These are phyloP conservation scores for Pterocarpus macrocarpus DNA, from an alignment of 306 rosid species.

Conservation along the genomic window DNA sequence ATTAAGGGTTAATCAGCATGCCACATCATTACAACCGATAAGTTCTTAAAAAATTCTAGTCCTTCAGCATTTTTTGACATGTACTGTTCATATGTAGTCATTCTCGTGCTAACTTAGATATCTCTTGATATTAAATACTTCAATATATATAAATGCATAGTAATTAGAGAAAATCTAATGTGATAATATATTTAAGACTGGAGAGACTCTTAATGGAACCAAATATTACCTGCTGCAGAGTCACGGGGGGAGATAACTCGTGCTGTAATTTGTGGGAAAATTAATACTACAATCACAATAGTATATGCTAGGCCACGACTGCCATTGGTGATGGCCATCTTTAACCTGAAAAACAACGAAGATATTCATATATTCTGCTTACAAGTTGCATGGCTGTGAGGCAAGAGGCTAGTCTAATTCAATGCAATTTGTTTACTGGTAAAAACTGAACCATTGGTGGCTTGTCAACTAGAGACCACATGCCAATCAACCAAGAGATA, in stretches of 20 bases:
- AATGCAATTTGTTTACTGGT: background rate
- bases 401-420: background rate
- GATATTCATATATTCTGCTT: background rate
- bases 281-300: conserved; percentile 44
- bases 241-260: conserved; percentile 12
- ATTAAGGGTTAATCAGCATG: no score
- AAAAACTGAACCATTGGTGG: background rate
- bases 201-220: background rate
- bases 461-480: background rate
- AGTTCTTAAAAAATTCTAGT: no score
- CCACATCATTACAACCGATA: no score
- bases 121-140: background rate
- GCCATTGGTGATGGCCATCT: conserved; percentile 50
- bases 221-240: conserved; percentile 43
- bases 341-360: conserved; percentile 42
- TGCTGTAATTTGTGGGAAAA: conserved; percentile 49
- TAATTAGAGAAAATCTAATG: background rate
- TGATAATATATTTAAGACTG: background rate
- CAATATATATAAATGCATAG: background rate
- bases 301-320: conserved; percentile 20
- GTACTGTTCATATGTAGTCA: background rate
- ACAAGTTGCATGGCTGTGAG: background rate
- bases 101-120: background rate
- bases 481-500: background rate
- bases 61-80: no score